A percentile compares a stretch with the other conserved stretches of the same genome.
phyloP scores from a whole-genome alignment of 228 moss, liverwort and hornwort genomes.

The Sphagnum fallax region DNA sequence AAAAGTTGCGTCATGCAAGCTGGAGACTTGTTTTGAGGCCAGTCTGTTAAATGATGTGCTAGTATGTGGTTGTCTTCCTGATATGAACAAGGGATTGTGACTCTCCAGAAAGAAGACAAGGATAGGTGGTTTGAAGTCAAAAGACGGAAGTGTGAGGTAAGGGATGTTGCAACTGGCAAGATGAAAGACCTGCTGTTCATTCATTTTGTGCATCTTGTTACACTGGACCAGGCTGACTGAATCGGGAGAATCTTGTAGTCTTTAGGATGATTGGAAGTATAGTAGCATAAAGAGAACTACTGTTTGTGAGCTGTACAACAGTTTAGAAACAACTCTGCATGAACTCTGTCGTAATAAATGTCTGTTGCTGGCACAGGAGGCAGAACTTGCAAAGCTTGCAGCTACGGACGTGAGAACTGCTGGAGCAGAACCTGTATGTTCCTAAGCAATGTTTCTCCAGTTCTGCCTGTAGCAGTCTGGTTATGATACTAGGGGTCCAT shows the following conservation, averaged over 20 bases:
- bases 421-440: constrained; percentile 56
- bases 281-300: too few relatives aligned
- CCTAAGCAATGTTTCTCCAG: background rate
- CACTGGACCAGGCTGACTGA: background rate
- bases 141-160: constrained; percentile 91
- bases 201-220: background rate
- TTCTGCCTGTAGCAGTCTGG: background rate
- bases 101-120: constrained; percentile 57
- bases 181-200: too few relatives aligned
- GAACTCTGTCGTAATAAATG: too few relatives aligned
- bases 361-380: constrained; percentile 45
- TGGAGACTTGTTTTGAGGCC: too few relatives aligned
- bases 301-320: too few relatives aligned
- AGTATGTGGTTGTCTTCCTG: too few relatives aligned
- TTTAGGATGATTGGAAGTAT: too few relatives aligned
- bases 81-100: too few relatives aligned
- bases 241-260: too few relatives aligned
- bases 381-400: constrained; percentile 86
- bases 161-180: background rate
- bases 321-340: too few relatives aligned
- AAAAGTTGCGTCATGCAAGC: too few relatives aligned
- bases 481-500: background rate
- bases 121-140: constrained; percentile 86
- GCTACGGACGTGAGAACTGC: constrained; percentile 83
- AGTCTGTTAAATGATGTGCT: too few relatives aligned